These are phyloP conservation scores for Cystobasidiaceae sp. DNA, from an alignment of 1,284 basidiomycete genomes.

Conservation along the genomic window DNA sequence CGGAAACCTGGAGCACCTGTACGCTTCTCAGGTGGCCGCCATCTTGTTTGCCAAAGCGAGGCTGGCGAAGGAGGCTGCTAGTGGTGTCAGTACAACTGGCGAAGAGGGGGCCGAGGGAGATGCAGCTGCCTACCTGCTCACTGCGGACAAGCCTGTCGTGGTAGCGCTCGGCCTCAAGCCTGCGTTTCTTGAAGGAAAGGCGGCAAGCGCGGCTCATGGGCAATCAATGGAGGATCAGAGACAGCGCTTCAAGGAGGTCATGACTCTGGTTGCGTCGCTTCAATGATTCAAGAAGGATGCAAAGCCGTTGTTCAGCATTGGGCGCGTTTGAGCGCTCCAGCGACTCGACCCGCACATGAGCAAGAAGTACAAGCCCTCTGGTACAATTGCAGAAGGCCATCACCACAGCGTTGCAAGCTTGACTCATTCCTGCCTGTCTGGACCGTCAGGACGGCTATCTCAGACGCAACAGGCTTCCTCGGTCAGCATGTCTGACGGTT, in stretches of 20 bases:
- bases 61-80: background rate
- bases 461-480: too few species aligned
- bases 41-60: background rate
- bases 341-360: too few species aligned
- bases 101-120: background rate
- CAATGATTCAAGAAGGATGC: too few species aligned
- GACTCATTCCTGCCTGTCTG: too few species aligned
- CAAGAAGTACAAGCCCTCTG: too few species aligned
- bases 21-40: background rate
- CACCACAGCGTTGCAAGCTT: too few species aligned
- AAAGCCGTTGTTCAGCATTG: too few species aligned
- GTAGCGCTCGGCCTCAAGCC: slow-evolving; percentile 20
- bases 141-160: slow-evolving; percentile 2
- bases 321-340: too few species aligned
- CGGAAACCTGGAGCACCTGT: background rate
- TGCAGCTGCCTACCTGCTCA: background rate
- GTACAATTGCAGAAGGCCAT: too few species aligned
- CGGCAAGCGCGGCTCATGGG: background rate
- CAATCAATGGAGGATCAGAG: background rate
- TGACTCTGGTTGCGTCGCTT: background rate
- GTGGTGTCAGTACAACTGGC: background rate
- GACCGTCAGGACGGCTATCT: too few species aligned
- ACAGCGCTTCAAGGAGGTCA: background rate
- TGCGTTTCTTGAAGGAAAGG: slow-evolving; percentile 16
- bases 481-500: too few species aligned